These are phyloP conservation scores for barrel medic (Medicago truncatula) DNA, from an alignment of 306 rosid genomes.

Conservation along the genomic window DNA sequence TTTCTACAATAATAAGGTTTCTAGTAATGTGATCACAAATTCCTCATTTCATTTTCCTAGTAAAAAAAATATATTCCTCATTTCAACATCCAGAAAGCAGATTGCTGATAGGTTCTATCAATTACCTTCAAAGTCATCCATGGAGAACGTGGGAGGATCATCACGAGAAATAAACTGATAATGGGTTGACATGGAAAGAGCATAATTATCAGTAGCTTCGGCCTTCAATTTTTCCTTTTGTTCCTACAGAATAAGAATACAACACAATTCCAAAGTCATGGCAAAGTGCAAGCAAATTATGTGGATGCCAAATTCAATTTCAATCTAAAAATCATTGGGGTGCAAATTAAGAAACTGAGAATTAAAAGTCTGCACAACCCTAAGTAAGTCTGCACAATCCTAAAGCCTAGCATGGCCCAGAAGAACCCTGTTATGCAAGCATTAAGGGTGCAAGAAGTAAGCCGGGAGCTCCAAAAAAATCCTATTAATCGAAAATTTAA, in stretches of 20 bases:
- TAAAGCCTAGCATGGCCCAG: not conserved
- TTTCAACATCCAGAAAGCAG: constrained; percentile 33
- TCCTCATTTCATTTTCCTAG: constrained; percentile 10
- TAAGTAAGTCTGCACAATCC: constrained; percentile 24
- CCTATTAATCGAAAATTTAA: not conserved
- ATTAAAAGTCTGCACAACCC: constrained; percentile 26
- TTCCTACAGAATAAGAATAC: constrained; percentile 59
- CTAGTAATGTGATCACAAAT: constrained; percentile 21
- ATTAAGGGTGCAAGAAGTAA: not conserved
- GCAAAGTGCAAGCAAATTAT: constrained; percentile 23
- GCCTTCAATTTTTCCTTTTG: constrained; percentile 79
- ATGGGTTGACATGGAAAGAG: constrained; percentile 50
- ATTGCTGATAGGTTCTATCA: constrained; percentile 19
- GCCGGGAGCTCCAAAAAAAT: not conserved
- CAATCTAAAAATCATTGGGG: constrained; percentile 3
- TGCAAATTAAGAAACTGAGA: constrained; percentile 12
- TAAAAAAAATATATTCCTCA: not conserved
- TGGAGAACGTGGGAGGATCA: constrained; percentile 72
- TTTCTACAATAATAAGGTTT: constrained; percentile 20
- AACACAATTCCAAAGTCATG: constrained; percentile 34
- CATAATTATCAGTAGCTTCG: constrained; percentile 66
- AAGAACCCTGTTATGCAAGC: not conserved
- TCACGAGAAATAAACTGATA: constrained; percentile 46
- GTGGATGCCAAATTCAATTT: not conserved
- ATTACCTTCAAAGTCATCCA: constrained; percentile 93